Base-by-base conservation (phyloP, 805 yeast species). In the Candida arabinofermentans region DNA sequence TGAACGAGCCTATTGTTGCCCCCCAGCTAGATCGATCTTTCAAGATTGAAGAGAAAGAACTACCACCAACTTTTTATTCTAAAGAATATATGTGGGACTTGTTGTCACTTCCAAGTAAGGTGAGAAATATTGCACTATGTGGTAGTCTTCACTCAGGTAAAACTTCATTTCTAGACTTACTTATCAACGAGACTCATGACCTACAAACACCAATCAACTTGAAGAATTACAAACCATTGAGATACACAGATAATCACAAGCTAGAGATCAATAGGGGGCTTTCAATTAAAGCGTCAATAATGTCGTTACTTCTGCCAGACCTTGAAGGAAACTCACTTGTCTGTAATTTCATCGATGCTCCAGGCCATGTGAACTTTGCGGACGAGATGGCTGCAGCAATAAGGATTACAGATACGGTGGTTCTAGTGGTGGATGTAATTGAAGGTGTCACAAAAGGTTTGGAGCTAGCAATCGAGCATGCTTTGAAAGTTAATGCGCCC, bases 61-160 rank as follows among this genome's bases (percentile, higher is more conserved):
- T 83, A 4, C 96, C 96, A 0, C 66, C 68, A 33, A 72, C 84
- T 0, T 56, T 61, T 0, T 88, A 80, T 51, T 74, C 83, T 7
- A 71, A 85, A 40, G 75, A 77, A 4, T 91, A 81, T 50, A 69
- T 87, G 70, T 51, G 69, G 17, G 66, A 72, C 4, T 55, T 79
- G 50, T 42, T 63, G 5, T 46, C 51, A 8, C 51, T 77, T 1
- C 88, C 95, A 0, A 79, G 77, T 12, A 79, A 83, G 49, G 71
- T 82, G 8, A 71, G 95, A 36, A 90, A 85, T 59, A 65, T 90
- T 14, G 84, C 90, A 0, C 50, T 93, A 1, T 77, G 81, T n/a
- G 99, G 99, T 0, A 77, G 80, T 33, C 58, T 85, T 2, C 86
- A 86, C 51, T 80, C 87, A 5, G 99, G 99, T 2, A 93, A 93